Evolutionary conservation across 805 yeast species (phyloP).

Genomic region (Yarrowia sp.): DNA sequence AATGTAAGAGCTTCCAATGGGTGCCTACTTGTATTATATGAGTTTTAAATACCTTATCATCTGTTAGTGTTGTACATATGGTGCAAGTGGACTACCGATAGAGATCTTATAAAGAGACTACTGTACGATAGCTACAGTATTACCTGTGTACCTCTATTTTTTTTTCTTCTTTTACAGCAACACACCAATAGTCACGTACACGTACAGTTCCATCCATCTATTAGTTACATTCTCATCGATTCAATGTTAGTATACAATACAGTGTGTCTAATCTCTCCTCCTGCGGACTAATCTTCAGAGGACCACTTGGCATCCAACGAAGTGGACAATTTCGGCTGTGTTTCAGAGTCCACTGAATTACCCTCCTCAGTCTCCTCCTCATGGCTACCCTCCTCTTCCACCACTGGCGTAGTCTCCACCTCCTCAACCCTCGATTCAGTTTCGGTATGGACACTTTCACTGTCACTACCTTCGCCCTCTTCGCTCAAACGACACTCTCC

Average conservation of each 20-base stretch:
- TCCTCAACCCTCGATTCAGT: constrained; percentile 13
- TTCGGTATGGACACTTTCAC: constrained; percentile 21
- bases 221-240: background rate
- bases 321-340: constrained; percentile 5
- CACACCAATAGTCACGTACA: no score
- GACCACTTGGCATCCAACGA: constrained; percentile 19
- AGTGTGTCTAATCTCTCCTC: background rate
- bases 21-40: no score
- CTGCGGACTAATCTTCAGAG: background rate
- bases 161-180: no score
- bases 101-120: no score
- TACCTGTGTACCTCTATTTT: background rate
- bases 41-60: no score
- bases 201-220: no score
- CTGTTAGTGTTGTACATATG: no score
- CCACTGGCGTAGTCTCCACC: background rate
- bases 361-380: background rate
- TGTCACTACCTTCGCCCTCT: background rate
- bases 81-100: no score
- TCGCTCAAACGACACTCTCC: constrained; percentile 5
- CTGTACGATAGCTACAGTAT: background rate
- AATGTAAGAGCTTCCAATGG: no score
- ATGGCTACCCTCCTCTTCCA: background rate
- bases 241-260: constrained; percentile 11
- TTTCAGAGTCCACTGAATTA: background rate